A percentile compares a stretch with the other conserved stretches of the same genome.
Conservation (phyloP, 2,329 filamentous ascomycete genomes). For the Paraphoma chrysanthemicola region DNA sequence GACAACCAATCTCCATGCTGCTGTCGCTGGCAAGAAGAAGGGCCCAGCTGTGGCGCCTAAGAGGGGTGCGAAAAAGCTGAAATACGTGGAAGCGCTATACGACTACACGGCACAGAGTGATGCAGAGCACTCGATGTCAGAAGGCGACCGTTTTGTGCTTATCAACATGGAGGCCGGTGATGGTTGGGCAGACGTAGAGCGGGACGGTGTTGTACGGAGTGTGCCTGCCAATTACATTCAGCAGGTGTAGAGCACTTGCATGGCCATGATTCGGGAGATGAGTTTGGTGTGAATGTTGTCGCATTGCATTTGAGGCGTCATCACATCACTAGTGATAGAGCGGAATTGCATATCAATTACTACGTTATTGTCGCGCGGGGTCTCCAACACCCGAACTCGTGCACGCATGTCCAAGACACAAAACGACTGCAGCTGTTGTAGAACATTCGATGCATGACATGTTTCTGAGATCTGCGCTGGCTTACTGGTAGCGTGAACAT, state of each 20-base stretch:
- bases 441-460: conserved; percentile 4
- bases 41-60: conserved; percentile 90
- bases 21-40: conserved; percentile 72
- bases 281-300: conserved; percentile 4
- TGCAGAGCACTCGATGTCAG: conserved; percentile 85
- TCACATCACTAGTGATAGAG: conserved; percentile 1
- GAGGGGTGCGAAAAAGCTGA: conserved; percentile 89
- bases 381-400: background rate
- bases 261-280: conserved; percentile 18
- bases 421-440: conserved; percentile 12
- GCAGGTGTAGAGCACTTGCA: conserved; percentile 60
- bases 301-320: conserved; percentile 3
- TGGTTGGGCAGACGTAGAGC: conserved; percentile 97
- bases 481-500: conserved; percentile 8
- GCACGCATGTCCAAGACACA: conserved; percentile 1
- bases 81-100: conserved; percentile 92
- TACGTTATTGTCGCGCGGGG: background rate
- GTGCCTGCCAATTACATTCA: conserved; percentile 95
- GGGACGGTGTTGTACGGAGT: conserved; percentile 82
- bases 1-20: conserved; percentile 57
- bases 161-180: conserved; percentile 88
- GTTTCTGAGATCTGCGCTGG: background rate
- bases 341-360: conserved; percentile 4
- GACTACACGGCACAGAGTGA: conserved; percentile 88
- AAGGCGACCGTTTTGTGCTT: conserved; percentile 91